A percentile compares a stretch with the other conserved stretches of the same genome.
Conservation (phyloP, 2,329 filamentous ascomycete species). For the Drechslerella dactyloides region DNA sequence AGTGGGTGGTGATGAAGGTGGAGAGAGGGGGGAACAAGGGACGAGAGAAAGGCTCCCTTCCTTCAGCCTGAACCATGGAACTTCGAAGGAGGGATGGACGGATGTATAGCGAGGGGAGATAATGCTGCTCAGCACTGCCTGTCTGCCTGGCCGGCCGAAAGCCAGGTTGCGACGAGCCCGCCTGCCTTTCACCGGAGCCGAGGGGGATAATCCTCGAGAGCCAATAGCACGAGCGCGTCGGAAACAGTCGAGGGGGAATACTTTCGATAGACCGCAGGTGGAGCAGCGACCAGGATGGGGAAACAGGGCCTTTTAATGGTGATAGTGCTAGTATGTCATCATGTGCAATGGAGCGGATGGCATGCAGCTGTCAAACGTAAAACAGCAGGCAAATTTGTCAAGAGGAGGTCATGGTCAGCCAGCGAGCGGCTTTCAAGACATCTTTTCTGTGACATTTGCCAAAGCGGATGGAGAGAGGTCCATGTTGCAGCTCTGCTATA, state of each 20-base stretch:
- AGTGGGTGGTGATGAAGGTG: not conserved
- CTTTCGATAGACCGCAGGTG: constrained; percentile 10
- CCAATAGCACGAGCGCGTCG: not conserved
- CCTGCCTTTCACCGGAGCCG: not conserved
- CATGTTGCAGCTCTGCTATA: constrained; percentile 44
- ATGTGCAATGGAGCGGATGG: constrained; percentile 12
- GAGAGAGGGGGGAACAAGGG: constrained; percentile 19
- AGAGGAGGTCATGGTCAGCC: too few relatives aligned
- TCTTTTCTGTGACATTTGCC: constrained; percentile 2
- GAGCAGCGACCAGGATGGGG: constrained; percentile 19
- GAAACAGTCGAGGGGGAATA: not conserved
- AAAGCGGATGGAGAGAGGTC: not conserved
- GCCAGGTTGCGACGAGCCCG: not conserved
- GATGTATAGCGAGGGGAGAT: not conserved
- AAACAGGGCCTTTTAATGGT: constrained; percentile 12
- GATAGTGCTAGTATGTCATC: constrained; percentile 13
- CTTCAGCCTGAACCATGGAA: constrained; percentile 9
- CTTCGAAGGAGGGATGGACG: not conserved
- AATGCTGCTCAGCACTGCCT: constrained; percentile 15
- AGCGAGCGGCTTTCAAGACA: not conserved
- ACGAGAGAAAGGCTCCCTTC: not conserved
- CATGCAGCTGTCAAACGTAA: constrained; percentile 34
- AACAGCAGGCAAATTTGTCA: constrained; percentile 13
- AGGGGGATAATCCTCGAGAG: not conserved
- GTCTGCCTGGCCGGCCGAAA: constrained; percentile 21